These are phyloP conservation scores for Chrysoporthe cubensis DNA, from an alignment of 2,329 filamentous ascomycete genomes.

Conservation along the genomic window DNA sequence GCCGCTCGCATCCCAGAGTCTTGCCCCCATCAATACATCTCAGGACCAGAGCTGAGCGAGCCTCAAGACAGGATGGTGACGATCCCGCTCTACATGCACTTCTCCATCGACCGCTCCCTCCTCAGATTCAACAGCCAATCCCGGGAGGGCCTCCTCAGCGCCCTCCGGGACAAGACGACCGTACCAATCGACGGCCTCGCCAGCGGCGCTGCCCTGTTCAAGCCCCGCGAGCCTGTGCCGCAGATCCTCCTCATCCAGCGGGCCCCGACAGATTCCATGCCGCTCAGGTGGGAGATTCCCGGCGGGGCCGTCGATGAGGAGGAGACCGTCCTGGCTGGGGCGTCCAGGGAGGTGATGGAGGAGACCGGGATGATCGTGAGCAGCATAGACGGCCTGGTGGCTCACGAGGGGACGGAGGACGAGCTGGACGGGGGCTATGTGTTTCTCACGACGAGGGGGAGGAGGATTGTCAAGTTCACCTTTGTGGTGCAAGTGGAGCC, in stretches of 20 bases:
- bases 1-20: too few relatives aligned
- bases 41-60: background rate
- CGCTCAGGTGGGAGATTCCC: conserved; percentile 46
- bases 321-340: conserved; percentile 40
- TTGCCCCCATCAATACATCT: background rate
- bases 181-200: conserved; percentile 30
- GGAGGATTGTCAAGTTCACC: conserved; percentile 33
- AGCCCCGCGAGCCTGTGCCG: conserved; percentile 13
- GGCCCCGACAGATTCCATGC: conserved; percentile 43
- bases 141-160: conserved; percentile 30
- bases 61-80: background rate
- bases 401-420: conserved; percentile 5
- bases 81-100: conserved; percentile 20
- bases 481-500: conserved; percentile 35
- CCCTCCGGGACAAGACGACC: conserved; percentile 21
- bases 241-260: conserved; percentile 45
- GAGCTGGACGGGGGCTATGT: conserved; percentile 29
- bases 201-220: conserved; percentile 38
- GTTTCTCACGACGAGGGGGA: conserved; percentile 35
- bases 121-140: conserved; percentile 29
- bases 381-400: conserved; percentile 32
- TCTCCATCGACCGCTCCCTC: conserved; percentile 33
- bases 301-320: conserved; percentile 47
- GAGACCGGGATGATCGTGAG: conserved; percentile 42
- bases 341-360: conserved; percentile 48